phyloP scores from a whole-genome alignment of 2,329 filamentous ascomycete species.

The Nothomitra cinnamomea region DNA sequence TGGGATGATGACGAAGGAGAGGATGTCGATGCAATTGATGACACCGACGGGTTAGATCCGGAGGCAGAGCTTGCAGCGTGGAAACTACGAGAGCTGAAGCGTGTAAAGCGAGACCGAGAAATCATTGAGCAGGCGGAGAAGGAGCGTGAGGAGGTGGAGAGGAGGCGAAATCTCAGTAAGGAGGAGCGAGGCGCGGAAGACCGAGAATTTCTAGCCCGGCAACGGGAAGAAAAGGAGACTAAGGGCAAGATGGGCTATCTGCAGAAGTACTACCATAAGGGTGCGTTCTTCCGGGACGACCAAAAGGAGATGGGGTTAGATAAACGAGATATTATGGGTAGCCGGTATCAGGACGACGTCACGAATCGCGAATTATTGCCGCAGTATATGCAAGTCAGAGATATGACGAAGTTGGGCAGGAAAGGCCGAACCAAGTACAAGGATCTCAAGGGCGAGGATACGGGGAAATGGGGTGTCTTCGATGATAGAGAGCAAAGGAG shows the following conservation, averaged over 20 bases:
- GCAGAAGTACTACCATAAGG: conserved; percentile 95
- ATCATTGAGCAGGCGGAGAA: conserved; percentile 69
- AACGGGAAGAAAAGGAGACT: conserved; percentile 54
- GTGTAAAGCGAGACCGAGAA: conserved; percentile 73
- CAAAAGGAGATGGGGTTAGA: conserved; percentile 58
- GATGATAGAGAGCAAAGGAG: conserved; percentile 30
- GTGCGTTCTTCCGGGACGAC: conserved; percentile 85
- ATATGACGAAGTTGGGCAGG: conserved; percentile 84
- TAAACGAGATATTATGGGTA: conserved; percentile 72
- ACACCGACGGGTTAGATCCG: conserved; percentile 72
- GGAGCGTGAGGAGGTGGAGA: conserved; percentile 78
- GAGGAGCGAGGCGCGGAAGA: conserved; percentile 82
- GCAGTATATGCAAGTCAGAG: conserved; percentile 79
- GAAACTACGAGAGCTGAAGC: conserved; percentile 80
- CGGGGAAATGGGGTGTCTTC: conserved; percentile 63
- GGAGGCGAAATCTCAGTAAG: conserved; percentile 67
- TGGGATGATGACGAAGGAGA: conserved; percentile 67
- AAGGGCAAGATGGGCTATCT: conserved; percentile 75
- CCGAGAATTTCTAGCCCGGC: conserved; percentile 54
- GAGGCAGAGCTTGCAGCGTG: conserved; percentile 82
- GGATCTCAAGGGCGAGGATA: conserved; percentile 80
- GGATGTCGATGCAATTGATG: conserved; percentile 62
- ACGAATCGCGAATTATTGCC: conserved; percentile 68
- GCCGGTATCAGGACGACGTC: conserved; percentile 67
- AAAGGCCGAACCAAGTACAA: conserved; percentile 84